Conservation (phyloP, 2,329 filamentous ascomycete genomes). For the Xylariaceae sp. region DNA sequence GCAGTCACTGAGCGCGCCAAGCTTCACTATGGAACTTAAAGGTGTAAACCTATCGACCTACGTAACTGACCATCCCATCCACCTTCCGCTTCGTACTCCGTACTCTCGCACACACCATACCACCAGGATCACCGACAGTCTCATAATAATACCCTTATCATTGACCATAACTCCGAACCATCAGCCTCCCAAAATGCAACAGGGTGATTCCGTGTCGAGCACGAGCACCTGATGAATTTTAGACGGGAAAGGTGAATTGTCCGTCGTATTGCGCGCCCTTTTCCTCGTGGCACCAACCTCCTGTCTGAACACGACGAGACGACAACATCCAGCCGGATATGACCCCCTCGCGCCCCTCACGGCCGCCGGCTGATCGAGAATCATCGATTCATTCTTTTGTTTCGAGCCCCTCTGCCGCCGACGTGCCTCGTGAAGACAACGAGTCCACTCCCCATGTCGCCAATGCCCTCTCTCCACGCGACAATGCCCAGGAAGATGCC, state of each 20-base stretch:
- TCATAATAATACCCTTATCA: background rate
- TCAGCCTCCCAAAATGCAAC: constrained; percentile 15
- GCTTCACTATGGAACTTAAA: no score
- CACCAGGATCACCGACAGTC: background rate
- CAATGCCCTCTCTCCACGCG: constrained; percentile 33
- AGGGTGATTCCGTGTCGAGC: constrained; percentile 9
- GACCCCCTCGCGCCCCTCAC: constrained; percentile 29
- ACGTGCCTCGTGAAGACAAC: constrained; percentile 38
- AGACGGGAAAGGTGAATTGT: constrained; percentile 8
- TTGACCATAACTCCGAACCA: background rate
- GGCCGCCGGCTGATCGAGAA: constrained; percentile 25
- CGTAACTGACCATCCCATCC: no score
- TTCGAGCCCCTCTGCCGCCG: constrained; percentile 33
- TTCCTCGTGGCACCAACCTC: constrained; percentile 6
- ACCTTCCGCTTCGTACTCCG: no score
- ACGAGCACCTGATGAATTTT: constrained; percentile 10
- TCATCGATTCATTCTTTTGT: constrained; percentile 23
- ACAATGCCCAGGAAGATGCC: constrained; percentile 31
- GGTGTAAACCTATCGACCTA: no score
- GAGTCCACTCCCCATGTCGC: constrained; percentile 20
- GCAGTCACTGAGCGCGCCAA: no score
- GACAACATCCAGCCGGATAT: constrained; percentile 22
- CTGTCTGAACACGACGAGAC: constrained; percentile 6
- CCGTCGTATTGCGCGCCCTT: constrained; percentile 4
- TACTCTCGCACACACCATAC: background rate